Evolutionary conservation across 768 basidiomycete species (phyloP).

Genomic region (Tubosaeta sp.): DNA sequence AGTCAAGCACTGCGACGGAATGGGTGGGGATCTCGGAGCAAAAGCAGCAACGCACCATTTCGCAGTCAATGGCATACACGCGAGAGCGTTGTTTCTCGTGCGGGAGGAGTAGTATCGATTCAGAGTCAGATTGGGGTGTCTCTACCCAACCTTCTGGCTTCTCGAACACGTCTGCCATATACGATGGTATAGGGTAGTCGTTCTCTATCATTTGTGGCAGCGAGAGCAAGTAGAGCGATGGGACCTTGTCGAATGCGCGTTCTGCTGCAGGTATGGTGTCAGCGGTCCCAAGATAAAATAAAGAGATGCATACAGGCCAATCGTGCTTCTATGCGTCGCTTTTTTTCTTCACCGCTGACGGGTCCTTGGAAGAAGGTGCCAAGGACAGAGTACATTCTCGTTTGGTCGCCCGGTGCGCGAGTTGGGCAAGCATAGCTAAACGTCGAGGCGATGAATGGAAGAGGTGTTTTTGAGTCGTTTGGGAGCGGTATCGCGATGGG

Average conservation of each 20-base stretch:
- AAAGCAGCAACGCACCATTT: constrained; percentile 67
- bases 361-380: constrained; percentile 80
- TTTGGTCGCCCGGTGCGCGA: constrained; percentile 84
- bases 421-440: constrained; percentile 96
- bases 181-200: constrained; percentile 86
- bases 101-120: constrained; percentile 30
- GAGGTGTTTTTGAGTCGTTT: constrained; percentile 30
- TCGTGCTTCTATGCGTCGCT: constrained; percentile 49
- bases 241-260: constrained; percentile 55
- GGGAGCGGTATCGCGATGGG: constrained; percentile 47
- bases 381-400: constrained; percentile 80
- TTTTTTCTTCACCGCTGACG: constrained; percentile 76
- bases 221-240: constrained; percentile 68
- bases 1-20: constrained; percentile 64
- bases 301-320: constrained; percentile 29
- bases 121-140: constrained; percentile 50
- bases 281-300: not conserved
- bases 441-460: constrained; percentile 68
- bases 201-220: constrained; percentile 91
- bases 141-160: constrained; percentile 76
- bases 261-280: constrained; percentile 42
- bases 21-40: not conserved
- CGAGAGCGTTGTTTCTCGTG: constrained; percentile 35
- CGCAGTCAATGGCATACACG: constrained; percentile 90
- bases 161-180: constrained; percentile 68